Base-by-base conservation (phyloP, 2,329 filamentous ascomycete genomes). In the Alternaria consortialis region DNA sequence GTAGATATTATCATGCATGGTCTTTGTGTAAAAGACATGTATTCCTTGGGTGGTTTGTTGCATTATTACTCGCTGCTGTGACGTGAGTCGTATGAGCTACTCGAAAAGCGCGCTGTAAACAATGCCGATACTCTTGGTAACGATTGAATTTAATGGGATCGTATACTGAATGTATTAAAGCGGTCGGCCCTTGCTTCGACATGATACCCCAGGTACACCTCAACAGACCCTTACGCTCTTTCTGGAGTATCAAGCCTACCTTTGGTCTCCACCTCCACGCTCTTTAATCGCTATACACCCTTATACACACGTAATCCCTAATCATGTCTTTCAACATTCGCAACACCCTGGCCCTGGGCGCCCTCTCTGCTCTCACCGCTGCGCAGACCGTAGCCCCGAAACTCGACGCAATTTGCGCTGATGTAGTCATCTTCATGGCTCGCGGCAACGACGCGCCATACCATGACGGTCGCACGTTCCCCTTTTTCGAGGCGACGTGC, bases 351-450 rank as follows among this genome's bases (percentile, higher is more conserved):
- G 55, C 58, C 37, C 51, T 66, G 42, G 65, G 63, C 63, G 64
- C 67, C 42, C 48, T 73, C 51, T 60, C 69, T 29, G 63, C 64
- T 37, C 53, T 58, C 8, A 43, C 42, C 15, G 50, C 50, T 7
- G 56, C 56, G 32, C 50, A 58, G 17, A 76, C 71, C 48, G 76
- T 79, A 67, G 42, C 63, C 40, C 67, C 68, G 44, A 71, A 71
- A 62, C 62, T 64, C 58, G 60, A 66, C 46, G 68, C 68, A 31
- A 31, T 55, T 46, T 71, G 68, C 39, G 56, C 57, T 42, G 68
- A 69, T 65, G 67, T 64, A 50, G 62, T 67, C 53, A 67, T 71
- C 47, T 69, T 71, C 54, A 67, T 68, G 63, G 67, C 68, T 42
- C 68, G 68, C 53, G 68, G 68, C 39, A 71, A 69, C 52, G 56